phyloP scores from a whole-genome alignment of 306 rosid species.

The Castanea sativa region DNA sequence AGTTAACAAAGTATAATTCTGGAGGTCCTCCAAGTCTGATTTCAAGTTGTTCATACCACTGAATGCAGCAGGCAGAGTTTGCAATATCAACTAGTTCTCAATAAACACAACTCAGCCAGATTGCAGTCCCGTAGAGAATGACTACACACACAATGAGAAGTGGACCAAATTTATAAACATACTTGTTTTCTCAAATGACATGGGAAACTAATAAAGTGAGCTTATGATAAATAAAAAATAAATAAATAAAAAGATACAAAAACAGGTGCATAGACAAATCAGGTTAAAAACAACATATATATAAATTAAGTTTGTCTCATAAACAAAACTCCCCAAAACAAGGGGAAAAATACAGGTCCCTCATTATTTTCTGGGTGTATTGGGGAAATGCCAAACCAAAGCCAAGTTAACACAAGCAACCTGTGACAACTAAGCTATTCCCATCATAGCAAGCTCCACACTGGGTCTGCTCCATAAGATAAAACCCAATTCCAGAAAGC shows the following conservation, averaged over 20 bases:
- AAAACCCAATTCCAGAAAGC: constrained; percentile 41
- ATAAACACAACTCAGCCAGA: neutral
- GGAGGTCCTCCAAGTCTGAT: neutral
- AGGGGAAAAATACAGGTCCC: constrained; percentile 31
- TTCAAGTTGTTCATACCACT: neutral
- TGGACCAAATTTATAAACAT: neutral
- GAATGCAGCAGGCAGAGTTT: neutral
- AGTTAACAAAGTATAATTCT: neutral
- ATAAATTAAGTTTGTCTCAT: constrained; percentile 43
- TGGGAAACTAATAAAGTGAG: neutral
- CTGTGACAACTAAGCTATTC: constrained; percentile 21
- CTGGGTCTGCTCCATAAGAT: constrained; percentile 33
- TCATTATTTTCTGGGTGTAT: constrained; percentile 35
- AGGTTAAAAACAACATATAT: constrained; percentile 8
- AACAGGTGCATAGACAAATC: neutral
- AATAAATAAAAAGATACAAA: neutral
- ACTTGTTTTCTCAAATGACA: neutral
- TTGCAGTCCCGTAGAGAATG: neutral
- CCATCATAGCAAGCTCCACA: constrained; percentile 30
- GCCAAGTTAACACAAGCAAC: constrained; percentile 34
- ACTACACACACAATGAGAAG: neutral
- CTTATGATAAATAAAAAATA: neutral
- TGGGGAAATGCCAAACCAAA: constrained; percentile 35
- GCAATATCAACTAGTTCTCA: neutral
- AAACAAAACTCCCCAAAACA: constrained; percentile 57